Percentiles rank a stretch among this genome's conserved stretches.
These are phyloP conservation scores for Leccinum arenicola DNA, from an alignment of 768 basidiomycete genomes.

Conservation along the genomic window DNA sequence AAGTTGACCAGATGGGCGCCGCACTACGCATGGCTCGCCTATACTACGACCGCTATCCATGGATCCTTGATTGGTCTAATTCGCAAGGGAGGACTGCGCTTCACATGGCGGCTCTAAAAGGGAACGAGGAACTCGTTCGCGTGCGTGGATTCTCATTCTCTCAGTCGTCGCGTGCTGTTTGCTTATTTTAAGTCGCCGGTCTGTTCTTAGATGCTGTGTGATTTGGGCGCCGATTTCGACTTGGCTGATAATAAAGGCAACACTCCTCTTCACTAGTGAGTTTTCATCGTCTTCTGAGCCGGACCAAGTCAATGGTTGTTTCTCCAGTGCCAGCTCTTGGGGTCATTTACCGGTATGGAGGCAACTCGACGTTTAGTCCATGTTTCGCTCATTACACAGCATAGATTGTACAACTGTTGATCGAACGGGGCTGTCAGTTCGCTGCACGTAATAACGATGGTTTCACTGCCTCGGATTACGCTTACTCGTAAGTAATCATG, in stretches of 20 bases:
- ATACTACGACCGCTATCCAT: slow-evolving; percentile 84
- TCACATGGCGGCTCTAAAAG: slow-evolving; percentile 83
- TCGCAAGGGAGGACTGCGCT: slow-evolving; percentile 85
- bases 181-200: slow-evolving; percentile 10
- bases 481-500: slow-evolving; percentile 46
- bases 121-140: slow-evolving; percentile 85
- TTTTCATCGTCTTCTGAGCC: slow-evolving; percentile 8
- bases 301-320: slow-evolving; percentile 7
- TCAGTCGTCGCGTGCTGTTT: slow-evolving; percentile 9
- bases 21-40: slow-evolving; percentile 82
- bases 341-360: slow-evolving; percentile 71
- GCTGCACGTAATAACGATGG: slow-evolving; percentile 85
- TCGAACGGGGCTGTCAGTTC: slow-evolving; percentile 86
- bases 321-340: slow-evolving; percentile 79
- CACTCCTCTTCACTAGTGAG: slow-evolving; percentile 90
- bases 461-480: slow-evolving; percentile 90
- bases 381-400: slow-evolving; percentile 10
- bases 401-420: slow-evolving; percentile 79
- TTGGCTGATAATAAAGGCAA: slow-evolving; percentile 90
- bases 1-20: slow-evolving; percentile 66
- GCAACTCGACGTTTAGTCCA: neutral
- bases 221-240: slow-evolving; percentile 87
- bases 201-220: slow-evolving; percentile 74
- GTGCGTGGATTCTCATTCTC: slow-evolving; percentile 43
- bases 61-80: slow-evolving; percentile 92